Percentiles rank a stretch among this genome's conserved stretches.
phyloP scores from a whole-genome alignment of 1,284 basidiomycete genomes.

The Xanthoconium separans region DNA sequence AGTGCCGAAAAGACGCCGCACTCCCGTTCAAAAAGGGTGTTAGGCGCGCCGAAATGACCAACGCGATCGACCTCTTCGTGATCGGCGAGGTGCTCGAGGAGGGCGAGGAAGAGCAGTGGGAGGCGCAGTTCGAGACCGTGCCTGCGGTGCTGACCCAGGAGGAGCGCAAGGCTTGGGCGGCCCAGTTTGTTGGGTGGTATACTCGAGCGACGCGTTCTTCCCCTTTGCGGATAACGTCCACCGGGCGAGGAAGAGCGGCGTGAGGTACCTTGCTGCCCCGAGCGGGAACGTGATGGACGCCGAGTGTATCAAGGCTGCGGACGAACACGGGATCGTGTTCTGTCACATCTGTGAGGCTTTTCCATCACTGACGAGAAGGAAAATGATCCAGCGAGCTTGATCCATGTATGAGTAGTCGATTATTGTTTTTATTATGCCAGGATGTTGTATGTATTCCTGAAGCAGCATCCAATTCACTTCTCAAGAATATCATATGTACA shows the following conservation, averaged over 20 bases:
- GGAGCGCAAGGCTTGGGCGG: constrained; percentile 77
- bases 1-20: constrained; percentile 84
- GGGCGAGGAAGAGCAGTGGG: constrained; percentile 90
- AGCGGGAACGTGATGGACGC: constrained; percentile 97
- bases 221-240: constrained; percentile 99
- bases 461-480: too few species aligned
- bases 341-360: constrained; percentile 80
- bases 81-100: constrained; percentile 87
- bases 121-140: constrained; percentile 78
- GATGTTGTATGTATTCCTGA: background rate
- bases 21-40: constrained; percentile 97
- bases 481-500: too few species aligned
- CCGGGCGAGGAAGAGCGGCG: constrained; percentile 88
- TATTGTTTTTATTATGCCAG: background rate
- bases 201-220: constrained; percentile 98
- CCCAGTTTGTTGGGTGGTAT: constrained; percentile 79
- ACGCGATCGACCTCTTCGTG: constrained; percentile 98
- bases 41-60: constrained; percentile 97
- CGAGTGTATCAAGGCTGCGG: constrained; percentile 92
- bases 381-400: background rate
- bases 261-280: constrained; percentile 91
- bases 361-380: constrained; percentile 64
- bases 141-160: constrained; percentile 68
- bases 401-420: background rate
- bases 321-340: constrained; percentile 89